Evolutionary conservation across 1,284 basidiomycete species (phyloP), one percentile per base, ranked within the genome.

Genomic region (Pseudozyma sp.): DNA sequence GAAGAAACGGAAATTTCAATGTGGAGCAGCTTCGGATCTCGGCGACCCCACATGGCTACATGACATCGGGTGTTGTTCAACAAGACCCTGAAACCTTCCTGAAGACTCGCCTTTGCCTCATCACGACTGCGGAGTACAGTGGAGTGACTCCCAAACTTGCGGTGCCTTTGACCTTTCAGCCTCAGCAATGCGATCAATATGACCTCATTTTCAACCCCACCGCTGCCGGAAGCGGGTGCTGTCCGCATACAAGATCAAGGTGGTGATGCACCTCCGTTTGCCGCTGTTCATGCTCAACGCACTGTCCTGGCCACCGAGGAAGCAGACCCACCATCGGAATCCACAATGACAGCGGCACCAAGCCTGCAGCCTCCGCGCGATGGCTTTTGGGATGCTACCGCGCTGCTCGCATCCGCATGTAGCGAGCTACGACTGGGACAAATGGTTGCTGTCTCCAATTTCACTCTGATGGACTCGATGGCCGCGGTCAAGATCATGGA

Each of bases 401-500:
- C 48, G 10, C 51, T 57, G n/a, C 69, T 76, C 18, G 49, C 40
- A 14, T 54, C 67, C 4, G 66, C 64, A 11, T 77, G 75, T 42
- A n/a, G 21, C 2, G 52, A 55, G 3, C 88, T 75, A 10, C 52
- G 51, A 39, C 86, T 88, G 1, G 90, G 90, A 12, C 87, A 88
- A 53, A 87, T 93, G 68, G 73, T 94, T n/a, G 88, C 93, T 47
- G 89, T 90, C 66, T 88, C 90, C 1, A 89, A 89, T 38, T 91
- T 93, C 75, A 89, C 89, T 14, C 86, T 95, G 52, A 88, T 91
- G 70, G 94, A 96, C 68, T 91, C 93, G 13, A 95, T 96, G 94
- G 92, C 92, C 70, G 92, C 93, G 16, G 90, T 95, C 60, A 70
- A 94, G 93, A 94, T 96, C 65, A 93, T 93, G 61, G 93, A 96